Conservation (phyloP, 2,329 filamentous ascomycete genomes). For the Microdochium bolleyi region DNA sequence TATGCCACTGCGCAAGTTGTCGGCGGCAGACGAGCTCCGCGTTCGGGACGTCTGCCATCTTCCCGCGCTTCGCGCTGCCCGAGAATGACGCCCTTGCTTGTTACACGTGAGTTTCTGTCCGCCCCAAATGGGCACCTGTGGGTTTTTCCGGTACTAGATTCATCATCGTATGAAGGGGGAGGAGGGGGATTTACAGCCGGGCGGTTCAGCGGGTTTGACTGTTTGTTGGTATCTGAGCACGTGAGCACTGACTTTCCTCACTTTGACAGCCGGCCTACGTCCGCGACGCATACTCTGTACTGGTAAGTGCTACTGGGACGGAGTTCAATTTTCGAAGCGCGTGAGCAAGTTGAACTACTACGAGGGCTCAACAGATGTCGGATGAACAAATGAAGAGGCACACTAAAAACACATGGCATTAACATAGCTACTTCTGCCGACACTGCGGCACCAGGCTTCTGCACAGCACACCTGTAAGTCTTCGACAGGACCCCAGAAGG, state of each 20-base stretch:
- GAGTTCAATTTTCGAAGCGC: no score
- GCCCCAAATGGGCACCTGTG: neutral
- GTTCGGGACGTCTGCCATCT: constrained; percentile 63
- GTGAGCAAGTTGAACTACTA: no score
- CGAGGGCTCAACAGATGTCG: no score
- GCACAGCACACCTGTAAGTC: constrained; percentile 48
- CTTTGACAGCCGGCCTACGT: no score
- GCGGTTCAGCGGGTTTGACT: no score
- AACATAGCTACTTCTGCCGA: constrained; percentile 54
- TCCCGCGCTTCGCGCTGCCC: constrained; percentile 56
- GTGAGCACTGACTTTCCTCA: no score
- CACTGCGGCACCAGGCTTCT: constrained; percentile 58
- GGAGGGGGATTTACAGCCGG: no score
- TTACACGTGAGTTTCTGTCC: constrained; percentile 40
- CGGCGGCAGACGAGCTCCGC: constrained; percentile 57
- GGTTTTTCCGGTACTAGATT: constrained; percentile 1
- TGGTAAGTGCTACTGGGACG: no score
- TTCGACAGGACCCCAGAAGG: neutral
- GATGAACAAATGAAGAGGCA: no score
- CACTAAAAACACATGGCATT: no score
- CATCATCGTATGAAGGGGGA: neutral
- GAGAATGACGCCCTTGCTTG: constrained; percentile 38
- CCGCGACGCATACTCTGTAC: no score
- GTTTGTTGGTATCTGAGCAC: no score
- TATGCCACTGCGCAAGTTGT: constrained; percentile 64